Evolutionary conservation across 2,329 filamentous ascomycete genomes (phyloP).

Genomic region (Diaporthe ampelina): DNA sequence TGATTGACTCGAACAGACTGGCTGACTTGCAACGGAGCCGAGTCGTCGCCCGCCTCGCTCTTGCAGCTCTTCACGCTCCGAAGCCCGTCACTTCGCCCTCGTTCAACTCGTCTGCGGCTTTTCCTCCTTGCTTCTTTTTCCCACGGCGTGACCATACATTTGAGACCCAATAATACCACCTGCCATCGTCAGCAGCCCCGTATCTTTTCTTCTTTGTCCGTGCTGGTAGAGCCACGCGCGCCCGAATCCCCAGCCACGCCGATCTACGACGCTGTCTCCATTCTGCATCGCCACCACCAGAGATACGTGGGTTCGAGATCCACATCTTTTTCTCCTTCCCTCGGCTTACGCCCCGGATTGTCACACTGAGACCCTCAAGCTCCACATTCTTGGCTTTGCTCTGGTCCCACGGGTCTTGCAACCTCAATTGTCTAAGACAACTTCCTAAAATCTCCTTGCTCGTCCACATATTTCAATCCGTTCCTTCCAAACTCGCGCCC

Average conservation of each 20-base stretch:
- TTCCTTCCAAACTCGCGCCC: not conserved
- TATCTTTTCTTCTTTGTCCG: constrained; percentile 10
- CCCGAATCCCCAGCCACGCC: constrained; percentile 11
- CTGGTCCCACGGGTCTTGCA: constrained; percentile 13
- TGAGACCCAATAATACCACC: constrained; percentile 1
- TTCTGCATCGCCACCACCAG: constrained; percentile 31
- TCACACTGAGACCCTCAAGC: constrained; percentile 18
- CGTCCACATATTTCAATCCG: not conserved
- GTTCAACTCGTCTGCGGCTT: not conserved
- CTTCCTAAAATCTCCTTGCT: constrained; percentile 3
- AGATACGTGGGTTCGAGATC: constrained; percentile 33
- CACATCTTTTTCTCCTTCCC: constrained; percentile 14
- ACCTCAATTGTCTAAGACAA: constrained; percentile 13
- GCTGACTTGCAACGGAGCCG: not conserved
- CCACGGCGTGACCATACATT: not conserved
- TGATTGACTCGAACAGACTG: constrained; percentile 27
- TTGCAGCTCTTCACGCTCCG: too few relatives aligned
- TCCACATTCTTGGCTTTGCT: constrained; percentile 29
- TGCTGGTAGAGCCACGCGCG: constrained; percentile 28
- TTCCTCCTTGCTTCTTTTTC: not conserved
- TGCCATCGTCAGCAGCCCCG: constrained; percentile 1
- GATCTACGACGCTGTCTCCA: not conserved
- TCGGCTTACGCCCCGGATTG: constrained; percentile 23
- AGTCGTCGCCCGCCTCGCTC: constrained; percentile 11
- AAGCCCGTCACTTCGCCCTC: not conserved